Conservation (phyloP, 2,329 filamentous ascomycete genomes). For the Colletotrichum echinochloae region DNA sequence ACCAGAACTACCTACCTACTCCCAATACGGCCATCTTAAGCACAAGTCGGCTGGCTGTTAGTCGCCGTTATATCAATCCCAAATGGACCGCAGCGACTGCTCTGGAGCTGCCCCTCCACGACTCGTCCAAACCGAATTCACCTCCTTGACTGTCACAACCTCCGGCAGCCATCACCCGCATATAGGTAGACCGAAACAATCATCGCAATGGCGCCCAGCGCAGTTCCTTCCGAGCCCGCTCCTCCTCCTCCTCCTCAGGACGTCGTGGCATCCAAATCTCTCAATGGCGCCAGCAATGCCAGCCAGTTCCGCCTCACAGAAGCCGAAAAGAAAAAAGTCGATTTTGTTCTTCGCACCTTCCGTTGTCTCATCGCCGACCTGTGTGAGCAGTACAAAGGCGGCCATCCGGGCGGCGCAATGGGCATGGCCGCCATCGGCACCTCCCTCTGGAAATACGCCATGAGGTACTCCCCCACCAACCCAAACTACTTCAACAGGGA, state of each 20-base stretch:
- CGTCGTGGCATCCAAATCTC: constrained; percentile 25
- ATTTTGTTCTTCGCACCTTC: constrained; percentile 67
- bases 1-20: too few relatives aligned
- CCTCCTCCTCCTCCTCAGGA: too few relatives aligned
- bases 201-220: constrained; percentile 39
- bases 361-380: constrained; percentile 74
- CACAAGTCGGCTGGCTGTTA: constrained; percentile 16
- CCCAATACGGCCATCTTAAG: constrained; percentile 32
- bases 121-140: constrained; percentile 14
- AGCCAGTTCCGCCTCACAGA: constrained; percentile 31
- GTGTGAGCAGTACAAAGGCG: constrained; percentile 77
- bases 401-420: constrained; percentile 72
- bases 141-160: not conserved
- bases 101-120: not conserved
- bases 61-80: constrained; percentile 29
- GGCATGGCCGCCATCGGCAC: constrained; percentile 73
- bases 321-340: constrained; percentile 35
- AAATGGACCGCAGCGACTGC: constrained; percentile 3
- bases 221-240: constrained; percentile 26
- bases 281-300: constrained; percentile 23
- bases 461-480: constrained; percentile 69
- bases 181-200: not conserved
- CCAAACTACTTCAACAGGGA: constrained; percentile 71
- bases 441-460: constrained; percentile 70
- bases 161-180: not conserved